Base-by-base conservation (phyloP, 164 flowering plant species). In the Kingdonia uniflora region DNA sequence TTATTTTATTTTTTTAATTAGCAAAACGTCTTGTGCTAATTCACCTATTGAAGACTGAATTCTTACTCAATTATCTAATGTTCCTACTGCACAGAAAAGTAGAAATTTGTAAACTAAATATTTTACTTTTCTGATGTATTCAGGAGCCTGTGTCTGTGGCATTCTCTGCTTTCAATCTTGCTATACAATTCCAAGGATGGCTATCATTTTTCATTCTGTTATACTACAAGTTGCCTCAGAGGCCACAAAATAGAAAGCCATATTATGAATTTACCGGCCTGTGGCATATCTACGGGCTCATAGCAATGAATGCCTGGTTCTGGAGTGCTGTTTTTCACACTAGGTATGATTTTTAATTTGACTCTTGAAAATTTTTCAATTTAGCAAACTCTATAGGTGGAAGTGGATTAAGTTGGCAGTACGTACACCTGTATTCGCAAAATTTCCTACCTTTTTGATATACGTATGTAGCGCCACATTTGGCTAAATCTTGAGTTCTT, bases 71-170 rank as follows among this genome's bases (percentile, higher is more conserved):
- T 29, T 29, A 4, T 29, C 35, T 29, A 29, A 29, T 29, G 35
- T 29, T 29, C 8, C 8, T 4, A 29, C 35, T 3, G 35, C 8
- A 29, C 35, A 29, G 4, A 29, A 3, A 4, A 29, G 35, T 44
- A n/a, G 19, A 19, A 8, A 44, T 6, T 21, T 20, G 16, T 16
- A 19, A 38, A n/a, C 25, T 11, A 13, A 46, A 23, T 25, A 25
- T 21, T 24, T 19, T 37, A 24, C 19, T 29, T 55, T 41, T 2
- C 46, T 63, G 11, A 2, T 69, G 49, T 62, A 38, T 53, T 51
- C 78, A 86, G 91, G 95, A 87, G 67, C 95, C 95, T 52, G 86
- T 79, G 37, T 81, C 95, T 58, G 90, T 86, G 57, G 94, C 88
- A 51, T 58, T 89, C 21, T 82, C 95, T 52, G 81, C 76, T 0